Evolutionary conservation across 129 eudicot species (phyloP).

Genomic region (Oenanthe sinensis): DNA sequence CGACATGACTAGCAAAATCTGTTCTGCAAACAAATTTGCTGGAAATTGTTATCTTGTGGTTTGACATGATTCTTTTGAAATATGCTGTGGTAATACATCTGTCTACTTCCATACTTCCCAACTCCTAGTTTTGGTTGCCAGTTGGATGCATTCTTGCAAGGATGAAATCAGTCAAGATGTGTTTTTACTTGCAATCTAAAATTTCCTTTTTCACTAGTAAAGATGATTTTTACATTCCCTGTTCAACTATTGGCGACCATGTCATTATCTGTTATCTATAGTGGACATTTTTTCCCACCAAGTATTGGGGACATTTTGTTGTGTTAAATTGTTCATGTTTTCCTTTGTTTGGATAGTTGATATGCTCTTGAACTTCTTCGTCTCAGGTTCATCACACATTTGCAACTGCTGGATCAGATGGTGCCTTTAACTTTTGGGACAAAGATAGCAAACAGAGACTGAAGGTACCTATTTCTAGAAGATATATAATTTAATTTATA

Average conservation of each 20-base stretch:
- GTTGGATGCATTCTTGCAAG: neutral
- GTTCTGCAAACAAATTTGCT: neutral
- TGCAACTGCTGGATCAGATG: conserved; percentile 98
- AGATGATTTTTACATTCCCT: neutral
- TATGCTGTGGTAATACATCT: neutral
- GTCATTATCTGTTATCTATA: neutral
- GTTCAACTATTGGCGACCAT: neutral
- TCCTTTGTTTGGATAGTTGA: neutral
- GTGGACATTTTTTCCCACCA: neutral
- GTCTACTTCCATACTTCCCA: neutral
- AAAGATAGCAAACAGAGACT: conserved; percentile 96
- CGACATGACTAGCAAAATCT: neutral
- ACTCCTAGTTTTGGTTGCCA: neutral
- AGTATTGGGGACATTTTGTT: neutral
- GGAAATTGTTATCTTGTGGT: neutral
- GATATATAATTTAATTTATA: too few species aligned
- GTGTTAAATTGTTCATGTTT: neutral
- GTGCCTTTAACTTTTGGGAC: conserved; percentile 91
- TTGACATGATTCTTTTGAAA: neutral
- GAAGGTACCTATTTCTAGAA: conserved; percentile 58
- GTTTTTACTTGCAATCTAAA: neutral
- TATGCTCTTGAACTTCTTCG: neutral
- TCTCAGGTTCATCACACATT: conserved; percentile 77
- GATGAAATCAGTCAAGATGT: neutral
- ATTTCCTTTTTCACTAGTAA: neutral